These are phyloP conservation scores for Fraxinus dipetala DNA, from an alignment of 305 asterid species.

Conservation along the genomic window DNA sequence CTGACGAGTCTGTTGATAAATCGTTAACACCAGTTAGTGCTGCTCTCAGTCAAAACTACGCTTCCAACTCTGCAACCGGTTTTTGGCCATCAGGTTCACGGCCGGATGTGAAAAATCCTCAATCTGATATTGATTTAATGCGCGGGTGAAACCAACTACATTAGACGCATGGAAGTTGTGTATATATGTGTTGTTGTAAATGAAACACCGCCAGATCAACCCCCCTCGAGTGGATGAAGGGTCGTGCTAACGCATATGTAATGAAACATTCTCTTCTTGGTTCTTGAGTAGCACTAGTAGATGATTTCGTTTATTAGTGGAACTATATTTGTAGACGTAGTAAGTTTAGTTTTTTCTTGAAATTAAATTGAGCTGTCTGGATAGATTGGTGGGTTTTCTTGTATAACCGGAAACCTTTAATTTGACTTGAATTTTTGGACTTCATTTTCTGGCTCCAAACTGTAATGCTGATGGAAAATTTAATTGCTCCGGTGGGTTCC, in stretches of 20 bases:
- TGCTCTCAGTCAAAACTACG: constrained; percentile 35
- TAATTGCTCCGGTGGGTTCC: background rate
- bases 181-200: constrained; percentile 67
- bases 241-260: constrained; percentile 34
- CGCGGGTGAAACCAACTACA: constrained; percentile 61
- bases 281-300: constrained; percentile 27
- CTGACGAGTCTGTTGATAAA: constrained; percentile 42
- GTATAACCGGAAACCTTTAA: constrained; percentile 26
- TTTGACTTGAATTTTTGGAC: constrained; percentile 7
- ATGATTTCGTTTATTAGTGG: constrained; percentile 16
- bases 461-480: background rate
- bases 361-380: constrained; percentile 5
- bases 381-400: constrained; percentile 32
- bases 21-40: constrained; percentile 34
- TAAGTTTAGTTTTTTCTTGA: background rate
- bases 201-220: constrained; percentile 36
- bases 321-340: constrained; percentile 3
- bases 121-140: constrained; percentile 70
- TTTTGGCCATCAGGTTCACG: constrained; percentile 61
- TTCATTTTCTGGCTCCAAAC: background rate
- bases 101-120: constrained; percentile 49
- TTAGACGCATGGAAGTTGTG: constrained; percentile 44
- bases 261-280: constrained; percentile 26
- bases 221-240: constrained; percentile 4
- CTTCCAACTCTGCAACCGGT: constrained; percentile 41